Conservation (phyloP, 2,329 filamentous ascomycete genomes). For the Didymella segeticola region DNA sequence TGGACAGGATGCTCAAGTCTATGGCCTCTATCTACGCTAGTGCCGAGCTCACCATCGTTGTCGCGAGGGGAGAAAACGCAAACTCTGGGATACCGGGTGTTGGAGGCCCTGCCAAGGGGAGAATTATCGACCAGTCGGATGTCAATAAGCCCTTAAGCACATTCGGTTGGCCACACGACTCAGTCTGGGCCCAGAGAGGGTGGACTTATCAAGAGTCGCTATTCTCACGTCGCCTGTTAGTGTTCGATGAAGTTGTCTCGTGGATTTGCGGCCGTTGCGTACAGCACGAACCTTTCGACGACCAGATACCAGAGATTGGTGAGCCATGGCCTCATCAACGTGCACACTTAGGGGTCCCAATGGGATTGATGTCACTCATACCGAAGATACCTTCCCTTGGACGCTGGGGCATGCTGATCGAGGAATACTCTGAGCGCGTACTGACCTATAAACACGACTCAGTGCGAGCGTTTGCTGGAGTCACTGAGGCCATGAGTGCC, state of each 20-base stretch:
- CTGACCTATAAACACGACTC: neutral
- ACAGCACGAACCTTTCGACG: neutral
- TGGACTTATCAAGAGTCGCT: conserved; percentile 4
- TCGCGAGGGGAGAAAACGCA: neutral
- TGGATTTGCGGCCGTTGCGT: neutral
- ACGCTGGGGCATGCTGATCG: neutral
- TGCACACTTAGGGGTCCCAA: neutral
- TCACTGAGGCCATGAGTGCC: neutral
- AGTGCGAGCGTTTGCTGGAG: neutral
- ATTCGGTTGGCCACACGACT: neutral
- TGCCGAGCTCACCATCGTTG: neutral
- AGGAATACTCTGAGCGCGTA: neutral
- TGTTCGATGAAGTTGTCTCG: conserved; percentile 51
- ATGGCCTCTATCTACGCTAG: neutral
- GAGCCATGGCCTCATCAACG: neutral
- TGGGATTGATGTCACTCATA: neutral
- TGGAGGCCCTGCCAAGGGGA: neutral
- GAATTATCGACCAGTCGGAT: neutral
- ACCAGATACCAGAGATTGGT: neutral
- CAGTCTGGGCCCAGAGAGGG: neutral
- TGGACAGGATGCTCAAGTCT: neutral
- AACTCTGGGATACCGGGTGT: neutral
- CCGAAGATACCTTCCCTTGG: neutral
- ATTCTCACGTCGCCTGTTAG: conserved; percentile 60
- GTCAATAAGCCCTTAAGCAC: neutral